A percentile compares a stretch with the other conserved stretches of the same genome.
Conservation (phyloP, 495 filamentous ascomycete genomes). For the Tuber magnatum region DNA sequence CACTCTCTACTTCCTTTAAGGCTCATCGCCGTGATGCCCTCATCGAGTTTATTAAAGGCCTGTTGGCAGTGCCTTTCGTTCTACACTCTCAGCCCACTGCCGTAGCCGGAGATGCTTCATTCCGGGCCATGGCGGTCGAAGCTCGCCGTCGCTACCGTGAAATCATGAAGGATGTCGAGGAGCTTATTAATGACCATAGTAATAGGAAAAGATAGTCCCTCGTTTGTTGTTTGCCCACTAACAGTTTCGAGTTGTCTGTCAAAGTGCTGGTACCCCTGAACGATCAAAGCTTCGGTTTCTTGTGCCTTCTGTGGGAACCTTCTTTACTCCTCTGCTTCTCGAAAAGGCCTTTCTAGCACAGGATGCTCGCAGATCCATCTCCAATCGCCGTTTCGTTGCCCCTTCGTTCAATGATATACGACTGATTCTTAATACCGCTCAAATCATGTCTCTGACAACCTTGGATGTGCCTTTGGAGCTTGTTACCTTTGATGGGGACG, state of each 20-base stretch:
- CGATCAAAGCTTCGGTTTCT: constrained; percentile 88
- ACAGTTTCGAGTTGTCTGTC: constrained; percentile 56
- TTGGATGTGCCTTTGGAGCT: constrained; percentile 62
- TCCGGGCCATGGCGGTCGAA: constrained; percentile 56
- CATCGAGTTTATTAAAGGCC: constrained; percentile 63
- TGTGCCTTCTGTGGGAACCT: constrained; percentile 78
- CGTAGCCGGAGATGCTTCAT: constrained; percentile 53
- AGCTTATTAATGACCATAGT: constrained; percentile 89
- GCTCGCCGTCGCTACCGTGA: constrained; percentile 82
- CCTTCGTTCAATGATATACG: constrained; percentile 97
- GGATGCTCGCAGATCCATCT: constrained; percentile 76
- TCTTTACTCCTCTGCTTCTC: constrained; percentile 81
- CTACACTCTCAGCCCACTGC: constrained; percentile 90
- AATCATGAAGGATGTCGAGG: constrained; percentile 90
- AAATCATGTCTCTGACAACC: constrained; percentile 73
- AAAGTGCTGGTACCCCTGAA: constrained; percentile 53
- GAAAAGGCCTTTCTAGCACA: constrained; percentile 88
- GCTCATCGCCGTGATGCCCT: constrained; percentile 42
- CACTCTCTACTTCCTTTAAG: constrained; percentile 14
- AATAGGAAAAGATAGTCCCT: constrained; percentile 20
- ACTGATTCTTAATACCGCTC: constrained; percentile 86
- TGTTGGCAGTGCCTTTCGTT: constrained; percentile 93
- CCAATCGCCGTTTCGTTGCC: constrained; percentile 83
- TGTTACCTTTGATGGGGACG: constrained; percentile 94
- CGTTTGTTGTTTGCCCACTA: constrained; percentile 9